Evolutionary conservation across 108 stramenopile genomes (phyloP).

Genomic region (Stephanodiscus minutulus): DNA sequence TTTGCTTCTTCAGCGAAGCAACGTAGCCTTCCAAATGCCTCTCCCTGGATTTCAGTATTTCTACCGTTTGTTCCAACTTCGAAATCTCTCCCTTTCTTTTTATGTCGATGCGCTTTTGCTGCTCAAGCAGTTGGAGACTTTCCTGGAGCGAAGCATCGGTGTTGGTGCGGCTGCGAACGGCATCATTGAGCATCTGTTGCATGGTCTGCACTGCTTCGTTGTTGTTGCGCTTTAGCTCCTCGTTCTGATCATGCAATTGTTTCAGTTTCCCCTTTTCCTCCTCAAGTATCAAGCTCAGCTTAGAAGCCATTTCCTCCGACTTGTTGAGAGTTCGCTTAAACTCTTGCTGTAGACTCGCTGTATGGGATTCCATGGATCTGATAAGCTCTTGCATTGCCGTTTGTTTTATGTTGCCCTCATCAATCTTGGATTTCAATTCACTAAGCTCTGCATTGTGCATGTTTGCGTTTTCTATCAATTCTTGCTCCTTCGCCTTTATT

Average conservation of each 20-base stretch:
- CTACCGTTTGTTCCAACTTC: constrained; percentile 42
- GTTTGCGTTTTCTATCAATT: constrained; percentile 11
- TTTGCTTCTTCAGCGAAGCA: constrained; percentile 40
- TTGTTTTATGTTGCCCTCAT: constrained; percentile 6
- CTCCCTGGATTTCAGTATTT: constrained; percentile 45
- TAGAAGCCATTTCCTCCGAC: constrained; percentile 34
- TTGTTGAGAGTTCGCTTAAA: constrained; percentile 13
- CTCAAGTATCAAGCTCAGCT: constrained; percentile 35
- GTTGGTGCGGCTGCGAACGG: constrained; percentile 38
- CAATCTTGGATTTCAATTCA: constrained; percentile 20
- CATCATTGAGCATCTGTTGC: constrained; percentile 44
- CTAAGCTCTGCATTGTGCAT: constrained; percentile 27
- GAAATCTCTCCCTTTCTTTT: constrained; percentile 33
- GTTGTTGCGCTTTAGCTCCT: constrained; percentile 21
- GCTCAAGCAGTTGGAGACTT: constrained; percentile 39
- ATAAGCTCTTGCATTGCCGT: constrained; percentile 27
- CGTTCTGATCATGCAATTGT: constrained; percentile 27
- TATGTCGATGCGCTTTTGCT: constrained; percentile 44
- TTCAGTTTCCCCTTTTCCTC: constrained; percentile 36
- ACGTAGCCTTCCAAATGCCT: constrained; percentile 44
- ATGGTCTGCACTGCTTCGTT: constrained; percentile 23
- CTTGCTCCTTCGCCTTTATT: constrained; percentile 1
- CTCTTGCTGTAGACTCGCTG: constrained; percentile 39
- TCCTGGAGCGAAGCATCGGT: constrained; percentile 39
- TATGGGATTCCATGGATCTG: constrained; percentile 23